A percentile compares a stretch with the other conserved stretches of the same genome.
Evolutionary conservation across 495 filamentous ascomycete species (phyloP).

Genomic region (Trichoderma erinaceum): DNA sequence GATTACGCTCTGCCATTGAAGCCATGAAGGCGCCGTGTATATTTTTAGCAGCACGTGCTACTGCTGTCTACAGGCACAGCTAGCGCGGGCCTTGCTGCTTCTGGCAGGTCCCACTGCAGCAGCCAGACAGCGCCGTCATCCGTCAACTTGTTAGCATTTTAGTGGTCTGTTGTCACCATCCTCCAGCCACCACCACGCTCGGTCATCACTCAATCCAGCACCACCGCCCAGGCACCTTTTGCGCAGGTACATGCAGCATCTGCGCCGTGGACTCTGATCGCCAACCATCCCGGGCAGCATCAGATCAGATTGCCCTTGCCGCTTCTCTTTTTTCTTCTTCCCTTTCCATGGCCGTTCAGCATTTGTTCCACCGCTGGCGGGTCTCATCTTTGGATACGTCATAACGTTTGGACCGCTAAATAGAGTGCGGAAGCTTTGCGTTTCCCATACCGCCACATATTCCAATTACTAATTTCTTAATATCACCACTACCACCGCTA

Average conservation of each 20-base stretch:
- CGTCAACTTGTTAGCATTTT: no score
- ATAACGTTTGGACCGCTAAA: background rate
- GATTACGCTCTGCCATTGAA: no score
- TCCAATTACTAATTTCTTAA: background rate
- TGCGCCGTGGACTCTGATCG: background rate
- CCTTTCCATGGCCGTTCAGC: constrained; percentile 5
- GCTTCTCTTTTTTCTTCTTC: background rate
- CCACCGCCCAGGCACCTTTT: background rate
- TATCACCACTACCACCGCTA: no score
- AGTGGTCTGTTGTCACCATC: background rate
- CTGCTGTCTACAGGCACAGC: no score
- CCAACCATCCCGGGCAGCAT: background rate
- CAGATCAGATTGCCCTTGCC: background rate
- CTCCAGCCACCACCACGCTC: background rate
- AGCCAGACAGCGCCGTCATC: no score
- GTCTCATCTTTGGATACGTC: constrained; percentile 11
- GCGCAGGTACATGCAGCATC: constrained; percentile 4
- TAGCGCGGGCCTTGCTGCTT: no score
- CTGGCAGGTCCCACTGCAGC: no score
- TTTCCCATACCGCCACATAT: background rate
- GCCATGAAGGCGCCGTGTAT: no score
- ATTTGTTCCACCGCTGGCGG: background rate
- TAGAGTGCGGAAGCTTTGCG: background rate
- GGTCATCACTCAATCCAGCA: background rate
- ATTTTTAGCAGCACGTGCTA: no score